A percentile compares a stretch with the other conserved stretches of the same genome.
These are phyloP conservation scores for Dioscorea cayenensis DNA, from an alignment of 116 monocot genomes.

Conservation along the genomic window DNA sequence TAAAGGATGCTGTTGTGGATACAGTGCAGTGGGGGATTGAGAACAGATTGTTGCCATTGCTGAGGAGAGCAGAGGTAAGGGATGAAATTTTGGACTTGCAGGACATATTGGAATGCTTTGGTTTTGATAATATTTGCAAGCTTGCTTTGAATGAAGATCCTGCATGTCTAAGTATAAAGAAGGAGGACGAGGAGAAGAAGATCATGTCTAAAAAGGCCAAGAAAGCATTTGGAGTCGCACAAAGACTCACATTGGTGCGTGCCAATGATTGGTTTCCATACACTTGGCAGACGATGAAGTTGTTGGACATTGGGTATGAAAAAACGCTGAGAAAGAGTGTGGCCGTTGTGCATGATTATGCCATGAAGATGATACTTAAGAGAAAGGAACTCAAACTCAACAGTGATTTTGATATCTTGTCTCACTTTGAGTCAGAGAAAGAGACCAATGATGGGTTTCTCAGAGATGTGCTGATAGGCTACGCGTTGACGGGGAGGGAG, in stretches of 20 bases:
- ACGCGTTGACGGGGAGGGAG: too few relatives aligned
- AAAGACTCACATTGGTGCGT: not conserved
- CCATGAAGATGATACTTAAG: too few relatives aligned
- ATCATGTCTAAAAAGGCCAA: not conserved
- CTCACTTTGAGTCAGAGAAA: too few relatives aligned
- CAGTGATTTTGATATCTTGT: too few relatives aligned
- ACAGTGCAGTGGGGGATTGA: slow-evolving; percentile 15
- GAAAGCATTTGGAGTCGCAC: slow-evolving; percentile 11
- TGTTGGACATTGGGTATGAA: too few relatives aligned
- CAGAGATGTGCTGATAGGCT: too few relatives aligned
- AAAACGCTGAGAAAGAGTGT: too few relatives aligned
- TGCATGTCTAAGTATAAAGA: not conserved
- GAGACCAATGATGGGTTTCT: too few relatives aligned
- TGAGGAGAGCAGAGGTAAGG: slow-evolving; percentile 2
- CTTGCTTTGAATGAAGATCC: slow-evolving; percentile 23
- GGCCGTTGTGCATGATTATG: too few relatives aligned
- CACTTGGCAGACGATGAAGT: slow-evolving; percentile 18
- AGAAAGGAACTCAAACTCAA: too few relatives aligned
- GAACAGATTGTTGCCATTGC: slow-evolving; percentile 21
- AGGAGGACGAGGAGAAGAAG: not conserved
- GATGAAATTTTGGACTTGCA: slow-evolving; percentile 26
- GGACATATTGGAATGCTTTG: slow-evolving; percentile 26
- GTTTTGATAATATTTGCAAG: slow-evolving; percentile 27
- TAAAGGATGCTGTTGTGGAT: slow-evolving; percentile 7
- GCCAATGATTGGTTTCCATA: not conserved